phyloP scores from a whole-genome alignment of 306 rosid species.

The Fagus crenata region DNA sequence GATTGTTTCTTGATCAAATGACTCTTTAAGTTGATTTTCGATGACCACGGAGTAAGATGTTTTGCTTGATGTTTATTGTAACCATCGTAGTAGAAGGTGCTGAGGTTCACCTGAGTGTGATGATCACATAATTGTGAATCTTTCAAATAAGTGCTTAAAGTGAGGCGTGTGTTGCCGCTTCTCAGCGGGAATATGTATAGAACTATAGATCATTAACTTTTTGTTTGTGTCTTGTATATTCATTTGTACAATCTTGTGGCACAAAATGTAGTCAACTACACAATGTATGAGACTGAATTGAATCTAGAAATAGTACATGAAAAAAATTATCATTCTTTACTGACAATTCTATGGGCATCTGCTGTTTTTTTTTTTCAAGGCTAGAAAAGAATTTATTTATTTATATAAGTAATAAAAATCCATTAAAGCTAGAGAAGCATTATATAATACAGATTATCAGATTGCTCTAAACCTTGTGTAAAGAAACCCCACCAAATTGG shows the following conservation, averaged over 20 bases:
- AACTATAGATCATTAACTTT: no score
- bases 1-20: background rate
- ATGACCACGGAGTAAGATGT: background rate
- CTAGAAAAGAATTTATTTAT: background rate
- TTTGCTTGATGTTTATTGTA: background rate
- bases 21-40: background rate
- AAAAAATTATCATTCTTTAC: background rate
- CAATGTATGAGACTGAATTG: background rate
- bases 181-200: no score
- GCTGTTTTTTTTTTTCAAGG: background rate
- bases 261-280: background rate
- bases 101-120: background rate
- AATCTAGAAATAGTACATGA: background rate
- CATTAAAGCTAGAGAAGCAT: constrained; percentile 4
- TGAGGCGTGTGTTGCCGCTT: no score
- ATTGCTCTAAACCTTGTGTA: background rate
- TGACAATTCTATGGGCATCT: background rate
- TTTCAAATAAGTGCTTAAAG: no score
- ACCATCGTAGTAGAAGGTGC: no score
- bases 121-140: background rate
- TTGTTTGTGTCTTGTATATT: background rate
- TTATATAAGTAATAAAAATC: background rate
- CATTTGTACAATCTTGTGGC: background rate
- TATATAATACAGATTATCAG: constrained; percentile 14
- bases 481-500: background rate